A percentile compares a stretch with the other conserved stretches of the same genome.
Conservation (phyloP, 108 stramenopile species). For the Skeletonema tropicum region DNA sequence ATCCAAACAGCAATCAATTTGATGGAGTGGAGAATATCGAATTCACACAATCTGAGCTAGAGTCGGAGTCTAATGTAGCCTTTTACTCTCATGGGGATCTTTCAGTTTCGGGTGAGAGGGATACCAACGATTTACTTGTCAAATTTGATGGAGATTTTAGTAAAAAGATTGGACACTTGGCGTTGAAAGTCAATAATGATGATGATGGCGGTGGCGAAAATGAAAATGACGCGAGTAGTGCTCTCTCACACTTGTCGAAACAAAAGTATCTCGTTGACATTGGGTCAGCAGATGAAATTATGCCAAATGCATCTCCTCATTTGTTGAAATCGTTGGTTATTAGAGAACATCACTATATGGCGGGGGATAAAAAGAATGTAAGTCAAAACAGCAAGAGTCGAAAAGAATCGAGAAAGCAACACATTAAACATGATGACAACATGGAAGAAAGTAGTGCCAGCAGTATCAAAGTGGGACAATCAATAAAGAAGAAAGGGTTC, state of each 20-base stretch:
- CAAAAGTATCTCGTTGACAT: constrained; percentile 48
- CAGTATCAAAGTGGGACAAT: background rate
- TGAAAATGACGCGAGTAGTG: background rate
- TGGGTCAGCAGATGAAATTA: constrained; percentile 35
- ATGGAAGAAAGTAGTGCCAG: background rate
- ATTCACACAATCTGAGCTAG: constrained; percentile 36
- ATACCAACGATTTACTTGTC: constrained; percentile 40
- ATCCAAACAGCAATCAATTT: constrained; percentile 32
- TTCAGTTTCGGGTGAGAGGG: constrained; percentile 25
- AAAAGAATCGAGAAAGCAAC: background rate
- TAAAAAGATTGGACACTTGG: constrained; percentile 33
- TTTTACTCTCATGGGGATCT: constrained; percentile 40
- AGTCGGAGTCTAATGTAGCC: constrained; percentile 17
- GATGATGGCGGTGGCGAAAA: background rate
- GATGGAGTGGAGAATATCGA: constrained; percentile 15
- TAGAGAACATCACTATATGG: constrained; percentile 16
- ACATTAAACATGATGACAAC: background rate
- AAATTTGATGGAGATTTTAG: constrained; percentile 46
- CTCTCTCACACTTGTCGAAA: constrained; percentile 13
- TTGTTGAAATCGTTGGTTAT: constrained; percentile 19
- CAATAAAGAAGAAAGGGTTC: background rate
- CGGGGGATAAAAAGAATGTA: background rate
- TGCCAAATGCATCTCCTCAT: constrained; percentile 32
- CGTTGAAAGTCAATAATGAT: constrained; percentile 29
- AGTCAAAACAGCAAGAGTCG: background rate